Evolutionary conservation across 306 rosid species (phyloP), one percentile per base, ranked within the genome.

Genomic region (Fagus crenata): DNA sequence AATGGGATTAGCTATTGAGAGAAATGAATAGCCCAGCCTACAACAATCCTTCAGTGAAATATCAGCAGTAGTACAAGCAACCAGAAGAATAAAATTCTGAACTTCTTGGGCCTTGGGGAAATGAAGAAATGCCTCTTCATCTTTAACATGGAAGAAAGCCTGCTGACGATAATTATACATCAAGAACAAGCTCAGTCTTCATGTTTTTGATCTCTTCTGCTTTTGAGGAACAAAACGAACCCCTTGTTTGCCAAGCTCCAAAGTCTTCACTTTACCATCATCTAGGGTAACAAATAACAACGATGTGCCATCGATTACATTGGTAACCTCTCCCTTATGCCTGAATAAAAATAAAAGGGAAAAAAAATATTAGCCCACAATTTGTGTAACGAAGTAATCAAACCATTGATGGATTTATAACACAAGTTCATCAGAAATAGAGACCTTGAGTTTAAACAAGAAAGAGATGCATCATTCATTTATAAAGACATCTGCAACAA

Each of bases 181-280:
- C 60, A 18, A 17, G 49, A 49, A 75, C 36, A 43, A 46, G 75
- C 11, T 69, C 81, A 54, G 81, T 81, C 81, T 77, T 79, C 88
- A 86, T 64, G 91, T 85, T 88, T 86, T 85, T 33, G 88, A 86
- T 76, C 97, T 87, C 89, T 92, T 96, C 84, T 84, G 88, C 85
- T 91, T 86, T 78, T 92, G 93, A 49, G 93, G 89, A 77, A 92
- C 90, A 40, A 94, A 90, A 22, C 96, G 96, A 61, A 86, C 85
- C n/a, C 96, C 98, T 87, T 90, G 96, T 76, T 91, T 89, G 59
- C 90, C 89, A 64, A 96, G 97, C 72, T 96, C 97, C 78, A 89
- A 67, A 56, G 76, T 77, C 81, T 85, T 88, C 75, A 87, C 86
- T 70, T 84, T 84, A 71, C 93, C 92, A 5, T 96, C 97, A 40